Evolutionary conservation across 352 stramenopile genomes (phyloP).

Genomic region (Albugo candida): DNA sequence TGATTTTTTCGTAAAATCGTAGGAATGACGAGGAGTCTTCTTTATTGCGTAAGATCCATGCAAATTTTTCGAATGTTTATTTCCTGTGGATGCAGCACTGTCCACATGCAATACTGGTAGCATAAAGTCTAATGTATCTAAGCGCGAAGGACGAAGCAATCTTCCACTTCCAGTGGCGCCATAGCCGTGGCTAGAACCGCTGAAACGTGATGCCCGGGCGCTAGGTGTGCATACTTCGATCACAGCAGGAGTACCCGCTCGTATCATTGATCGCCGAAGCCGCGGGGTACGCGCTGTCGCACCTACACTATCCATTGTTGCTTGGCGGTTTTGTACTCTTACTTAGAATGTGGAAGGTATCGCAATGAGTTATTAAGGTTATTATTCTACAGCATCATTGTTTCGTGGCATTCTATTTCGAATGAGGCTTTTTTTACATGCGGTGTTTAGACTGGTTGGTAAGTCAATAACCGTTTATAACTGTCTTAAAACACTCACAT

Average conservation of each 20-base stretch:
- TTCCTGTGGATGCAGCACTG: neutral
- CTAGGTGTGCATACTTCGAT: too few relatives aligned
- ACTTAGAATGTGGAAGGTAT: too few relatives aligned
- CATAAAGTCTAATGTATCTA: neutral
- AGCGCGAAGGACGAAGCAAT: neutral
- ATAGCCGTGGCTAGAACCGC: neutral
- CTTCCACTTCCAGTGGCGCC: neutral
- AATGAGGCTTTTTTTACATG: too few relatives aligned
- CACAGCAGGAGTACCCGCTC: too few relatives aligned
- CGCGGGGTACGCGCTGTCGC: constrained; percentile 52
- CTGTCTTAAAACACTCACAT: too few relatives aligned
- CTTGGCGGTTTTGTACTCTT: too few relatives aligned
- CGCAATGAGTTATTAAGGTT: too few relatives aligned
- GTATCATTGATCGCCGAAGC: constrained; percentile 13
- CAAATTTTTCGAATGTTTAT: neutral
- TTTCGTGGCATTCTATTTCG: too few relatives aligned
- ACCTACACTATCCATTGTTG: constrained; percentile 56
- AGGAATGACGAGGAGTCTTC: neutral
- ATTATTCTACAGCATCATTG: too few relatives aligned
- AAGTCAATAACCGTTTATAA: too few relatives aligned
- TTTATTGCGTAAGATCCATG: neutral
- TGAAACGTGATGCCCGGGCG: too few relatives aligned
- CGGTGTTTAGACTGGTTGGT: too few relatives aligned
- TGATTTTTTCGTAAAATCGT: neutral
- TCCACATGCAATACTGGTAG: neutral